Base-by-base conservation (phyloP, 2,329 filamentous ascomycete species). In the Colletotrichum paranaense region DNA sequence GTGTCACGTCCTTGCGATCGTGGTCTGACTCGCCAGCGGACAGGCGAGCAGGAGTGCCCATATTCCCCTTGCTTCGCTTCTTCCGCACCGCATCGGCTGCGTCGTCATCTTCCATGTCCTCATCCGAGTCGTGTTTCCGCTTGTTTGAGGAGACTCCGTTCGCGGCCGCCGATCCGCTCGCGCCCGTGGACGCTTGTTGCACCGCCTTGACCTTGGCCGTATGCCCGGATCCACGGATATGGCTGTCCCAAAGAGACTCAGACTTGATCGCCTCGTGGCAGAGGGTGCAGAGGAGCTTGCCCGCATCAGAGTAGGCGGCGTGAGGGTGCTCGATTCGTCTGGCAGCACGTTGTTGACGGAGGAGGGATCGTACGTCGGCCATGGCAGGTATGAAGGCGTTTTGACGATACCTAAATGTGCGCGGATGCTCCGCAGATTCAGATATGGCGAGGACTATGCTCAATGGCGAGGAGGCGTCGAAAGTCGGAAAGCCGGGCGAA, bases 331-430 rank as follows among this genome's bases (percentile, higher is more conserved):
- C 88, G 78, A 95, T 91, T 76, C 93, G 90, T 70, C 94, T 91
- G 74, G 92, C 89, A 68, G 91, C 91, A 76, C 94, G 91, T 82
- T 96, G 93, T 79, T 92, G 92, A 77, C 94, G 93, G 71, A 97
- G 88, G 62, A 97, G 89, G 46, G 93, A 90, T 78, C 95, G 92
- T 30, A 94, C 92, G 82, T 97, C 94, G 76, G 94, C 88, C 93
- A 97, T 96, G 75, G 58, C 73, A 56, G 62, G 46, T 57, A 32
- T 8, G 56, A 35, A 65, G 65, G 66, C 28, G 59, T 65, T 46
- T 68, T 66, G 16, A 26, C 19, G 35, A 71, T 35, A 52, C 46
- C 49, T 38, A 5, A 9, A 38, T 38, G 35, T 49, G 55, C 14
- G 24, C 35, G 38, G n/a, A 16, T 5, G 32, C n/a, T 32, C 38